Base-by-base conservation (phyloP, 1,284 basidiomycete genomes). In the Uromyces viciae-fabae region DNA sequence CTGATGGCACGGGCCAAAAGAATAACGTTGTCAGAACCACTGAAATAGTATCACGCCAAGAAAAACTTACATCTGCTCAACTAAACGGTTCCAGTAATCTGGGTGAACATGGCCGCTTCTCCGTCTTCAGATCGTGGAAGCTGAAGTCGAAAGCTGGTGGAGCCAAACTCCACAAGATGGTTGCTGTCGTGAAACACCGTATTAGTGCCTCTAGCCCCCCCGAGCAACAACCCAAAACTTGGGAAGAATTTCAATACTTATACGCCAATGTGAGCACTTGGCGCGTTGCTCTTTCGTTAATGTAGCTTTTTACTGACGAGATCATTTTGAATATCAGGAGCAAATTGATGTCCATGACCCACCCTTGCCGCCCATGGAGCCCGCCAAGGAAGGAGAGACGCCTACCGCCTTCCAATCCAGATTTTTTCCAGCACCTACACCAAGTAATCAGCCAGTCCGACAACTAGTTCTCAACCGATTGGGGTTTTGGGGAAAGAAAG, bases 381-480 rank as follows among this genome's bases (percentile, higher is more conserved):
- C 56, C 22, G 46, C 40, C 42, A 7, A 0, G 3, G 75, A 77
- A 38, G 56, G 31, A 42, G 58, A 58, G 15, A 31, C 56, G 25
- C 82, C 78, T 36, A 82, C 83, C 1, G 82, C 84, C 0, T 84
- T 76, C 72, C 78, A 83, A 54, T 42, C 76, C 3, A 74, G 81
- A n/a, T 60, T 38, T 28, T 83, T 81, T 33, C n/a, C 54, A 17
- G 82, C 83, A 3, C 83, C 83, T 7, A 64, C 73, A 49, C 83
- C 83, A 0, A 43, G 62, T 14, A 82, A 84, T 81, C 82, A 84
- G 69, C 40, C 64, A 3, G 73, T 74, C 7, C 83, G 84, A 1
- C 83, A 84, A 71, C 71, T 83, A 52, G 82, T 82, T n/a, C 69
- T 85, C 79, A 82, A 83, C 49, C 75, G 83, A 11, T 82, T 85